A percentile compares a stretch with the other conserved stretches of the same genome.
These are phyloP conservation scores for Boletus coccyginus DNA, from an alignment of 768 basidiomycete genomes.

Conservation along the genomic window DNA sequence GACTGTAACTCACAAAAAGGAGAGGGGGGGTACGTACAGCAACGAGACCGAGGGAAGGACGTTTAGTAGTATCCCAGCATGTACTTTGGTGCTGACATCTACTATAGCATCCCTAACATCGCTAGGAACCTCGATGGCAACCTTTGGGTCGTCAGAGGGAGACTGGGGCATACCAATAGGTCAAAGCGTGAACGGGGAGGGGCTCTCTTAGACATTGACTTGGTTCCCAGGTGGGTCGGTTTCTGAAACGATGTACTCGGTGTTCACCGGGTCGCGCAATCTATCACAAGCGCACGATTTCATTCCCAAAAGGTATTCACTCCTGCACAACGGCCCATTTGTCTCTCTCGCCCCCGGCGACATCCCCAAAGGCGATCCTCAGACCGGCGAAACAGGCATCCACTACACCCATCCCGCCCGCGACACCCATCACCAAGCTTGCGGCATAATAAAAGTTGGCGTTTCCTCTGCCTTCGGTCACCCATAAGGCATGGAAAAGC, in stretches of 20 bases:
- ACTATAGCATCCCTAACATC: not conserved
- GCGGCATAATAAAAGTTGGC: conserved; percentile 98
- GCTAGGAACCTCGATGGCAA: conserved; percentile 8
- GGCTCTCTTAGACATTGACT: too few relatives aligned
- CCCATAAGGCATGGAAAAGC: conserved; percentile 90
- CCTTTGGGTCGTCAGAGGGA: not conserved
- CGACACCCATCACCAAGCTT: conserved; percentile 89
- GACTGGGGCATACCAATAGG: conserved; percentile 1
- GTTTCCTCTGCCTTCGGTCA: conserved; percentile 88
- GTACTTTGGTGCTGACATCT: not conserved
- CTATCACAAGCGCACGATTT: too few relatives aligned
- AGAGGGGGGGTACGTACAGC: conserved; percentile 6
- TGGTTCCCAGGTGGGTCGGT: too few relatives aligned
- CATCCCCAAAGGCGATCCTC: conserved; percentile 61
- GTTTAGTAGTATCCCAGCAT: conserved; percentile 1
- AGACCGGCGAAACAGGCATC: conserved; percentile 86
- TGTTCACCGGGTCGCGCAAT: too few relatives aligned
- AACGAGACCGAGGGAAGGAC: conserved; percentile 6
- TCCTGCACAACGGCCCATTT: conserved; percentile 32
- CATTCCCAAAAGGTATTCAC: conserved; percentile 5
- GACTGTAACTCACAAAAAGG: conserved; percentile 9
- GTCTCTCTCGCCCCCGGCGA: conserved; percentile 38
- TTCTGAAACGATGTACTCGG: too few relatives aligned
- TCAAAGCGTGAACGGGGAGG: not conserved
- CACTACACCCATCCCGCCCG: conserved; percentile 77